These are phyloP conservation scores for Ophiobolus disseminans DNA, from an alignment of 2,329 filamentous ascomycete species.

Conservation along the genomic window DNA sequence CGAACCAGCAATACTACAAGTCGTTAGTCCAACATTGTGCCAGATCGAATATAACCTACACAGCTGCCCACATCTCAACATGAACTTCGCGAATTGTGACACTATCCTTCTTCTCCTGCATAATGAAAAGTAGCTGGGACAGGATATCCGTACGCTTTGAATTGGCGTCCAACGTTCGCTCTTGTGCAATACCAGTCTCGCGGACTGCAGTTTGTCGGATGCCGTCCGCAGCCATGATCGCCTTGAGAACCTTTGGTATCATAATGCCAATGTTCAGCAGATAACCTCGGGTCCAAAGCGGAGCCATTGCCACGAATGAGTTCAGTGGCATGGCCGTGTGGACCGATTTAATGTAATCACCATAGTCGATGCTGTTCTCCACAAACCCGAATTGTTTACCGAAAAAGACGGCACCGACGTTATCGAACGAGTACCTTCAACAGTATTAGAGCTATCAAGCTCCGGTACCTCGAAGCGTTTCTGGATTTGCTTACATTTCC, in stretches of 20 bases:
- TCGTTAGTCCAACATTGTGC: not conserved
- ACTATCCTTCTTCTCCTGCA: slow-evolving; percentile 37
- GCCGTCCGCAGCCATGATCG: slow-evolving; percentile 23
- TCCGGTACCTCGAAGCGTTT: no score
- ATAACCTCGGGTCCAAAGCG: slow-evolving; percentile 13
- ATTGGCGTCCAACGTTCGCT: slow-evolving; percentile 15
- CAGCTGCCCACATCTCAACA: slow-evolving; percentile 34
- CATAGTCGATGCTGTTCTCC: slow-evolving; percentile 25
- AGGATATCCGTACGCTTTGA: slow-evolving; percentile 38
- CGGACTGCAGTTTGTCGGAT: slow-evolving; percentile 22
- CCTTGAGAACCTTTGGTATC: slow-evolving; percentile 32
- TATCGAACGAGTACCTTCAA: slow-evolving; percentile 4
- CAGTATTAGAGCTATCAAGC: no score
- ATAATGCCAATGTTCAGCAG: slow-evolving; percentile 13
- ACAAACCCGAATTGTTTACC: slow-evolving; percentile 31
- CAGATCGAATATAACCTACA: slow-evolving; percentile 29
- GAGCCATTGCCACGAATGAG: slow-evolving; percentile 20
- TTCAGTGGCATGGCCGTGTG: slow-evolving; percentile 46
- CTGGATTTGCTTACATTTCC: slow-evolving; percentile 40
- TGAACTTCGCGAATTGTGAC: slow-evolving; percentile 33
- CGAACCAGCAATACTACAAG: slow-evolving; percentile 40
- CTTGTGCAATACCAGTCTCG: slow-evolving; percentile 19
- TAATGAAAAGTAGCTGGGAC: slow-evolving; percentile 38
- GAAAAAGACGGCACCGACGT: slow-evolving; percentile 16
- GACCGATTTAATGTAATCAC: slow-evolving; percentile 35